Evolutionary conservation across 768 basidiomycete genomes (phyloP).

Genomic region (Trametes maxima): DNA sequence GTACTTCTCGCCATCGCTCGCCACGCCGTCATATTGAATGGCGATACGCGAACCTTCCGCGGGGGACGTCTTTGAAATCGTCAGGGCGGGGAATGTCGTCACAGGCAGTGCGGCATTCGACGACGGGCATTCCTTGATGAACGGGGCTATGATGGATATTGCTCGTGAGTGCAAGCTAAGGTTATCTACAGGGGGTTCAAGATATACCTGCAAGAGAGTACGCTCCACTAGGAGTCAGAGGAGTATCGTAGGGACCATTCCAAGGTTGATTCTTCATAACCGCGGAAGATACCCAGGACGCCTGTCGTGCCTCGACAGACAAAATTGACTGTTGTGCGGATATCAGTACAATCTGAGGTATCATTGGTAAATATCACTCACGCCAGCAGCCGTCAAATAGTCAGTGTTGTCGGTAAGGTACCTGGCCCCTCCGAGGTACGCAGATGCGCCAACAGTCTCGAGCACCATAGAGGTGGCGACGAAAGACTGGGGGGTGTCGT

Average conservation of each 20-base stretch:
- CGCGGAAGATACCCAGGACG: slow-evolving; percentile 50
- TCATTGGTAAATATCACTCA: slow-evolving; percentile 7
- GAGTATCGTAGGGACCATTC: slow-evolving; percentile 49
- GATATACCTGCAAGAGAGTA: slow-evolving; percentile 44
- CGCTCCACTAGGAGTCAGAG: slow-evolving; percentile 39
- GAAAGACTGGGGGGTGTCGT: slow-evolving; percentile 47
- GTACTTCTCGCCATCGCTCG: slow-evolving; percentile 27
- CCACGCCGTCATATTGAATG: not conserved
- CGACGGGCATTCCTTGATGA: slow-evolving; percentile 52
- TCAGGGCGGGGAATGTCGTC: slow-evolving; percentile 49
- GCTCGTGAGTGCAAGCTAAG: not conserved
- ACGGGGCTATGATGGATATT: slow-evolving; percentile 31
- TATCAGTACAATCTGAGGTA: not conserved
- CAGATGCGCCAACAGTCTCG: slow-evolving; percentile 56
- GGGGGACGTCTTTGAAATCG: slow-evolving; percentile 33
- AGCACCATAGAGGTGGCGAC: slow-evolving; percentile 46
- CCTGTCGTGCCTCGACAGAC: slow-evolving; percentile 54
- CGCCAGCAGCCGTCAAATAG: slow-evolving; percentile 55
- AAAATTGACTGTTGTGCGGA: slow-evolving; percentile 45
- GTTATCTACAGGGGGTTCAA: not conserved
- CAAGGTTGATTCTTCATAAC: slow-evolving; percentile 45
- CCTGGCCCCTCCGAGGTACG: slow-evolving; percentile 59
- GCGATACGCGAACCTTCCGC: slow-evolving; percentile 34
- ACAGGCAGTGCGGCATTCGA: slow-evolving; percentile 53
- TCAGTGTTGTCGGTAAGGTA: slow-evolving; percentile 40